Evolutionary conservation across 495 filamentous ascomycete genomes (phyloP), one percentile per base, ranked within the genome.

Genomic region (Podospora pseudoanserina): DNA sequence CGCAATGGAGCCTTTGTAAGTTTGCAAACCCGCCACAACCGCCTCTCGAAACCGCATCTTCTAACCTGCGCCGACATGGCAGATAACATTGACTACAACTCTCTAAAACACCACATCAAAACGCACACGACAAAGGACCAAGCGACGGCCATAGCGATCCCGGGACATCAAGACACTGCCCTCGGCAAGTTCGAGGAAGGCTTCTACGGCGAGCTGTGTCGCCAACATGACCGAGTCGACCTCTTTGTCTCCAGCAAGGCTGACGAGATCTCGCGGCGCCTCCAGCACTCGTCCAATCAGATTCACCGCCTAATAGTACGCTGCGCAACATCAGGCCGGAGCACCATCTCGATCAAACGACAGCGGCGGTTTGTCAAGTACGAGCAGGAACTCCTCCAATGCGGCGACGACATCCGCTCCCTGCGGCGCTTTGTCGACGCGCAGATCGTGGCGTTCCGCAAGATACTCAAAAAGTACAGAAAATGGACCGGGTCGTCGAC

Each of bases 1-100:
- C 93, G 0, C 92, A 94, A 78, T 97, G 93, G 93, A 87, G 94
- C 74, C 88, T 96, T 84, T 81, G 88, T 80, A 84, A 85, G 78
- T 82, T 88, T 13, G 16, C 5, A 32, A 19, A 4, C 61, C 55
- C 19, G 5, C 28, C 44, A 26, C 56, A 28, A 28, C 19, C 15
- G 30, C 20, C 16, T 39, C 54, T 27, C 13, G 15, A 26, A 4
- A 58, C n/a, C 16, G 15, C 18, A 13, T 5, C 5, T 2, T 23
- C 55, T 26, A 58, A 49, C 39, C 39, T 13, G 15, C 39, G 15
- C 39, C 39, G 2, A 49, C 39, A 30, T 62, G 19, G 19, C 55
- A 80, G 78, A 91, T 74, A 92, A 92, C 76, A 84, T 92, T 74
- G 90, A 92, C 77, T 92, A 92, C 76, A 89, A 91, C 71, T 88